Percentiles rank a stretch among this genome's conserved stretches.
phyloP scores from a whole-genome alignment of 2,329 filamentous ascomycete genomes.

The Colletotrichum melonis region DNA sequence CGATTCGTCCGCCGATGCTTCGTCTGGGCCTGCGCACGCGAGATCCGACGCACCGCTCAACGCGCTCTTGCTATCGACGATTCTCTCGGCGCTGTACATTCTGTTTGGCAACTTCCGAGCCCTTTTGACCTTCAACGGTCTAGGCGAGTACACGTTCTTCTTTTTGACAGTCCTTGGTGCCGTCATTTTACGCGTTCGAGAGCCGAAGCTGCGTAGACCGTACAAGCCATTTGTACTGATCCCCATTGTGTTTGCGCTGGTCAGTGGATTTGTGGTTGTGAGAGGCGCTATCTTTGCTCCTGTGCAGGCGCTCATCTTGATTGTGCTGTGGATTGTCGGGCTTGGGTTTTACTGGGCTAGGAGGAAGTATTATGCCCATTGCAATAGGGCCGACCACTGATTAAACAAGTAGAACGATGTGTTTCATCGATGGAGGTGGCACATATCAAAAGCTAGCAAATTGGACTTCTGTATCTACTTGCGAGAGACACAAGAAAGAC shows the following conservation, averaged over 20 bases:
- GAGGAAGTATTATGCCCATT: slow-evolving; percentile 12
- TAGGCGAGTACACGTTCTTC: slow-evolving; percentile 73
- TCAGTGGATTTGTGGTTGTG: slow-evolving; percentile 70
- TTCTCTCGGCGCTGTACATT: slow-evolving; percentile 67
- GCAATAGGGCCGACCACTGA: not conserved
- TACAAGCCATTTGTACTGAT: slow-evolving; percentile 65
- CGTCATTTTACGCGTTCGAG: slow-evolving; percentile 65
- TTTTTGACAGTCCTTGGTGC: slow-evolving; percentile 71
- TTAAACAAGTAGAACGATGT: too few relatives aligned
- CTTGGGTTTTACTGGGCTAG: slow-evolving; percentile 52
- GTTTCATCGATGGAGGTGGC: too few relatives aligned
- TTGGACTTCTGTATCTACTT: not conserved
- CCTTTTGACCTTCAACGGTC: slow-evolving; percentile 69
- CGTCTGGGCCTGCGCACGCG: slow-evolving; percentile 6
- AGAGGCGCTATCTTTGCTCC: slow-evolving; percentile 70
- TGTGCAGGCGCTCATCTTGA: slow-evolving; percentile 61
- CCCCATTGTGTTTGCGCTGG: slow-evolving; percentile 64
- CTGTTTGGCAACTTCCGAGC: slow-evolving; percentile 70
- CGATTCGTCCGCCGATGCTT: slow-evolving; percentile 3
- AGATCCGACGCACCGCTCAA: slow-evolving; percentile 64
- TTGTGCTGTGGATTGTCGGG: slow-evolving; percentile 62
- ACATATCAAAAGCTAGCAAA: not conserved
- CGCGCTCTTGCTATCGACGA: slow-evolving; percentile 60
- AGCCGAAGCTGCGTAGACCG: slow-evolving; percentile 65
- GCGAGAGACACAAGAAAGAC: too few relatives aligned